Evolutionary conservation across 306 rosid genomes (phyloP), one percentile per base, ranked within the genome.

Genomic region (Benincasa hispida): DNA sequence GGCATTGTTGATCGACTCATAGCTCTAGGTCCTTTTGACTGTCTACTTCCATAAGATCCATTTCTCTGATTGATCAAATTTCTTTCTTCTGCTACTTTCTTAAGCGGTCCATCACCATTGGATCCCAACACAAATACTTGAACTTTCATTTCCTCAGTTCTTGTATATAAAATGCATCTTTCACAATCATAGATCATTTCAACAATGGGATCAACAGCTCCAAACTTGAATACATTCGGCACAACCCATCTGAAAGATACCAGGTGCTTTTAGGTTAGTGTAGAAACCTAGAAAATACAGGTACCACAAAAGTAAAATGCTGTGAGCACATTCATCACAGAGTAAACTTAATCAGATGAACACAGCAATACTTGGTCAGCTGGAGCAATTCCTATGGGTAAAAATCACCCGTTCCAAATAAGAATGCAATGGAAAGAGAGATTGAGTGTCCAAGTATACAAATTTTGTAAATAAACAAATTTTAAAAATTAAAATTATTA

Each of bases 11-110:
- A 77, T 27, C 92, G 91, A 83, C 77, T 90, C 55, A 92, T 68
- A 75, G 67, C 84, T 83, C 98, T 89, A 73, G 91, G 82, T 79
- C 97, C 98, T 14, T 88, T 75, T 79, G 92, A 76, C 82, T 86
- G 98, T 84, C 98, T 90, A 76, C 88, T 85, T 57, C 96, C 94
- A 85, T 87, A 86, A 80, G 86, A 90, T 78, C 80, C 84, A 79
- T 93, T 97, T 87, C 83, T 85, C 77, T 85, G 92, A 82, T 80
- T 90, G 79, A 92, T 81, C 82, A 94, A 86, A 86, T 94, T 94
- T 85, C 72, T 92, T 88, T 94, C 99, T 88, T 94, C 99, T 28
- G 95, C 95, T 59, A 94, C 96, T 83, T 94, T 94, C 91, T 89
- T 94, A 77, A 94, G 81, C 35, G 92, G 82, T 11, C 97, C 96